Conservation (phyloP, 2,329 filamentous ascomycete genomes). For the Cryphonectria radicalis region DNA sequence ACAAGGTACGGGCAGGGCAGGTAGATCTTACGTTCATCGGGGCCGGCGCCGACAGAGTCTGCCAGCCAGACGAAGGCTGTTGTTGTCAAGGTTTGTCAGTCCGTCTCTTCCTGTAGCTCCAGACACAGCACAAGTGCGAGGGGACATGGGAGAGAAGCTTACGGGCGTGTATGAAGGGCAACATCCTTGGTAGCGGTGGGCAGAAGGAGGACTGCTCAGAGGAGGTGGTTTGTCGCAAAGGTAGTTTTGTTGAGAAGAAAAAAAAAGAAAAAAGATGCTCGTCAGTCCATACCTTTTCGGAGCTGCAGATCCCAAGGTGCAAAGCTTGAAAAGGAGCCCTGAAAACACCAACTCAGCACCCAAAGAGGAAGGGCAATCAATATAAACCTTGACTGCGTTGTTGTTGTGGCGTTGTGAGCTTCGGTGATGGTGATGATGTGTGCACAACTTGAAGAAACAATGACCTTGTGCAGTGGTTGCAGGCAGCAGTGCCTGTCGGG, state of each 20-base stretch:
- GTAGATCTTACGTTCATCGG: slow-evolving; percentile 49
- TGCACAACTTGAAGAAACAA: neutral
- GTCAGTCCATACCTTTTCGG: slow-evolving; percentile 24
- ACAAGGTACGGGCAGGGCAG: slow-evolving; percentile 4
- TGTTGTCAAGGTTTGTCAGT: neutral
- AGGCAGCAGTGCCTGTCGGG: neutral
- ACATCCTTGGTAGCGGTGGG: slow-evolving; percentile 33
- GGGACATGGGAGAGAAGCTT: neutral
- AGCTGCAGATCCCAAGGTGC: neutral
- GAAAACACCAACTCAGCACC: neutral
- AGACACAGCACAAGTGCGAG: neutral
- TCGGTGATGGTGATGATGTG: neutral
- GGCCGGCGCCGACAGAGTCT: slow-evolving; percentile 46
- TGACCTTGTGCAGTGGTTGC: neutral
- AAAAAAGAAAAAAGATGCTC: neutral
- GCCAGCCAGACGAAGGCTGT: slow-evolving; percentile 51
- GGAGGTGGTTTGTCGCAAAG: neutral
- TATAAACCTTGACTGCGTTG: neutral
- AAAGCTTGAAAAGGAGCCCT: neutral
- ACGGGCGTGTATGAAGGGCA: slow-evolving; percentile 43
- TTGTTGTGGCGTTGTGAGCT: neutral
- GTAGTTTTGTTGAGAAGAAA: neutral
- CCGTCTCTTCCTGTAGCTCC: slow-evolving; percentile 28
- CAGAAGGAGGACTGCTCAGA: neutral
- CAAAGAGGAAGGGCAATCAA: neutral